A percentile compares a stretch with the other conserved stretches of the same genome.
phyloP scores from a whole-genome alignment of 2,329 filamentous ascomycete genomes.

The Aspergillus caelatus region DNA sequence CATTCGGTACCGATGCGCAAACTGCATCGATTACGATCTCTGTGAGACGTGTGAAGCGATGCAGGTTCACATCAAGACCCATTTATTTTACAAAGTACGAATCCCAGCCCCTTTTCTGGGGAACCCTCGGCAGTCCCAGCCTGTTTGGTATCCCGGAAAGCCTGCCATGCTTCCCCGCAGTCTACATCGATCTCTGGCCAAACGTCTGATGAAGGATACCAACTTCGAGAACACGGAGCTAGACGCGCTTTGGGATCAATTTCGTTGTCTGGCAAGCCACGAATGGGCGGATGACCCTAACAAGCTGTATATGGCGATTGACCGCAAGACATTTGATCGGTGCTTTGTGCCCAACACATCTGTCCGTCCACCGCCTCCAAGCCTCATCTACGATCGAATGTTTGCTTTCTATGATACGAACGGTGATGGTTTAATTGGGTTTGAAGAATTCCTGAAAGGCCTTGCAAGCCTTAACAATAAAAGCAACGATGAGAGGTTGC shows the following conservation, averaged over 20 bases:
- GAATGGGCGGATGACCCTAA: conserved; percentile 82
- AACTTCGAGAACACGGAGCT: conserved; percentile 83
- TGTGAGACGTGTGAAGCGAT: conserved; percentile 85
- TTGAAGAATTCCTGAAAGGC: conserved; percentile 86
- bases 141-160: conserved; percentile 86
- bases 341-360: conserved; percentile 86
- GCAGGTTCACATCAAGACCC: conserved; percentile 78
- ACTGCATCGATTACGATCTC: conserved; percentile 93
- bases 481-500: conserved; percentile 66
- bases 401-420: conserved; percentile 96
- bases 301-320: conserved; percentile 78
- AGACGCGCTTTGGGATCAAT: conserved; percentile 95
- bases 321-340: conserved; percentile 88
- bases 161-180: conserved; percentile 70
- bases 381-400: conserved; percentile 92
- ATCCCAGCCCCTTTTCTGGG: conserved; percentile 86
- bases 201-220: conserved; percentile 70
- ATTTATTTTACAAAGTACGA: conserved; percentile 94
- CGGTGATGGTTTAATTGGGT: conserved; percentile 83
- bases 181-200: conserved; percentile 69
- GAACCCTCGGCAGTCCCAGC: conserved; percentile 73
- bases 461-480: conserved; percentile 67
- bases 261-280: conserved; percentile 87
- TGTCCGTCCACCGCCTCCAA: conserved; percentile 75
- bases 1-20: conserved; percentile 89